Evolutionary conservation across 163 green algal genomes (phyloP).

Genomic region (Prototheca cutis): DNA sequence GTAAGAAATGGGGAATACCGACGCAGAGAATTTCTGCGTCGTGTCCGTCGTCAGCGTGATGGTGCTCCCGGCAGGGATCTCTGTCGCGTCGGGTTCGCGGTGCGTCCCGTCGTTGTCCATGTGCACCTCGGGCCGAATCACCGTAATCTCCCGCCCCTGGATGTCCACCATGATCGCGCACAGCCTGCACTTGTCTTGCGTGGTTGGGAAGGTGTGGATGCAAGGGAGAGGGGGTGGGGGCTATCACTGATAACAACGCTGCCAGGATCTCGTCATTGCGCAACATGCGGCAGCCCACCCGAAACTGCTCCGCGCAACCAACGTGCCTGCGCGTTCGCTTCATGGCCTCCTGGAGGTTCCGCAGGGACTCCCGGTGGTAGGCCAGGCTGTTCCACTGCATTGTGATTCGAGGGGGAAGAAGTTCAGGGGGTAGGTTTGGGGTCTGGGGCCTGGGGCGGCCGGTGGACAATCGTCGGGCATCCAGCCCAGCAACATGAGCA

Average conservation of each 20-base stretch:
- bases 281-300: no score
- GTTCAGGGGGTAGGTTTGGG: no score
- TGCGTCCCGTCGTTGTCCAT: conserved; percentile 1
- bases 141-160: conserved; percentile 53
- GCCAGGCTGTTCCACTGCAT: conserved; percentile 53
- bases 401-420: no score
- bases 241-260: background rate
- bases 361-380: conserved; percentile 59
- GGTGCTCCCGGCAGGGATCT: conserved; percentile 10
- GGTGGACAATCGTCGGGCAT: no score
- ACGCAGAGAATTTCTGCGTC: conserved; percentile 9
- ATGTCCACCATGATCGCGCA: conserved; percentile 79
- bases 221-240: no score
- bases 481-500: no score
- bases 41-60: conserved; percentile 30
- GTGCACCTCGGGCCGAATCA: conserved; percentile 17
- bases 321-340: conserved; percentile 34
- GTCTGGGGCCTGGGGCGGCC: no score
- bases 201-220: no score
- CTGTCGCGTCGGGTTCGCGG: conserved; percentile 3
- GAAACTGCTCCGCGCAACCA: background rate
- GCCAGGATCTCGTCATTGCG: background rate
- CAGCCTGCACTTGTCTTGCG: conserved; percentile 31
- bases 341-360: conserved; percentile 68
- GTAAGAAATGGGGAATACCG: conserved; percentile 66